Percentiles rank a stretch among this genome's conserved stretches.
phyloP scores from a whole-genome alignment of 2,329 filamentous ascomycete species.

The Coniochaeta ligniaria region DNA sequence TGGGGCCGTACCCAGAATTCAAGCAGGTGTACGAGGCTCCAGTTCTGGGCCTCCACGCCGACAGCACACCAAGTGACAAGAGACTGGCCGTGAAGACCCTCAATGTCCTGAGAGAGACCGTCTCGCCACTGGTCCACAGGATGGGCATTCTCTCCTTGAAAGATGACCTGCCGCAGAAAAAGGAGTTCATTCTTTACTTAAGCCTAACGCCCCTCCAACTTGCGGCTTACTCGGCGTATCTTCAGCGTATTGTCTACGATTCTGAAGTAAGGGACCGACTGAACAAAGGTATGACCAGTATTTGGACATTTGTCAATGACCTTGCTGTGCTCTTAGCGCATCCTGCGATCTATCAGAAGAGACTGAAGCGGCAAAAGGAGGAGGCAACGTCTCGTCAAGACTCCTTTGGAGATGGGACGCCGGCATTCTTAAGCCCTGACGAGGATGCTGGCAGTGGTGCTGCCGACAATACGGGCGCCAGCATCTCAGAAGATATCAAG shows the following conservation, averaged over 20 bases:
- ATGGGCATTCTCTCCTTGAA: slow-evolving; percentile 59
- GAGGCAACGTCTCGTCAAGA: background rate
- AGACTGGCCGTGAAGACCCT: slow-evolving; percentile 59
- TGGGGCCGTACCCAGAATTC: slow-evolving; percentile 65
- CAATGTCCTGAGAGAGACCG: slow-evolving; percentile 60
- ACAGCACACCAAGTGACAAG: slow-evolving; percentile 51
- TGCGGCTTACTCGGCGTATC: slow-evolving; percentile 49
- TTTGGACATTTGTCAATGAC: slow-evolving; percentile 30
- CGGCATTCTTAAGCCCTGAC: background rate
- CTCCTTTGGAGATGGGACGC: background rate
- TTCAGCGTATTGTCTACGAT: slow-evolving; percentile 16
- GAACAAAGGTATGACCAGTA: slow-evolving; percentile 6
- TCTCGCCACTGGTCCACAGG: slow-evolving; percentile 73
- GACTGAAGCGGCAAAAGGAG: slow-evolving; percentile 15
- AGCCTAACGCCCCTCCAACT: slow-evolving; percentile 61
- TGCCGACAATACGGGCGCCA: slow-evolving; percentile 2
- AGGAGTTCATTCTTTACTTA: slow-evolving; percentile 74
- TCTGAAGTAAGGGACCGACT: slow-evolving; percentile 2
- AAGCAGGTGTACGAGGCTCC: slow-evolving; percentile 60
- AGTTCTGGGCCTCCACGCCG: slow-evolving; percentile 64
- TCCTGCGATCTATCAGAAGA: slow-evolving; percentile 37
- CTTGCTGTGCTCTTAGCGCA: slow-evolving; percentile 46
- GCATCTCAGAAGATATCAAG: slow-evolving; percentile 21
- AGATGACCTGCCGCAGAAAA: slow-evolving; percentile 64
- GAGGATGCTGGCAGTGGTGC: background rate